Evolutionary conservation across 1,139 yeast genomes (phyloP).

Genomic region (Saccharomyces hybrid): DNA sequence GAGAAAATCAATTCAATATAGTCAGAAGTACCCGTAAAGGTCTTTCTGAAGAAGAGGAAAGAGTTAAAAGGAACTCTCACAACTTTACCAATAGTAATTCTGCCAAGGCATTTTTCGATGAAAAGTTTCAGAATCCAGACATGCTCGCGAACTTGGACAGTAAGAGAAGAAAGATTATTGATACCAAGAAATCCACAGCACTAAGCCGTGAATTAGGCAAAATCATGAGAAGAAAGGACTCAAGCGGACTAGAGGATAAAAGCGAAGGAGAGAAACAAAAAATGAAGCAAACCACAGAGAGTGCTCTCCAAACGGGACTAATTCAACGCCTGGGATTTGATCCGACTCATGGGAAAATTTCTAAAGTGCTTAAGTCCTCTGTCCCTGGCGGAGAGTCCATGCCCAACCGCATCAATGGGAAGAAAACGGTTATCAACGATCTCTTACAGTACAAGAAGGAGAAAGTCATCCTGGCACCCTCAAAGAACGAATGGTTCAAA

Average conservation of each 20-base stretch:
- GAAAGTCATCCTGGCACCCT: constrained; percentile 28
- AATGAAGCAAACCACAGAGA: constrained; percentile 20
- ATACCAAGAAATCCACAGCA: constrained; percentile 19
- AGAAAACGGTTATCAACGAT: constrained; percentile 22
- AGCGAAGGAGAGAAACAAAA: constrained; percentile 7
- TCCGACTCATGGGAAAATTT: constrained; percentile 36
- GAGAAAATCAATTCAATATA: constrained; percentile 12
- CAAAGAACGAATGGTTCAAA: constrained; percentile 25
- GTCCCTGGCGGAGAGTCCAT: constrained; percentile 1
- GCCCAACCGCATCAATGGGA: constrained; percentile 11
- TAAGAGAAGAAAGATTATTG: constrained; percentile 25
- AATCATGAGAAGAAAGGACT: constrained; percentile 7
- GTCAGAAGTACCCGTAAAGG: constrained; percentile 14
- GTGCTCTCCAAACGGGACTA: constrained; percentile 36
- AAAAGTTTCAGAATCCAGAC: constrained; percentile 43
- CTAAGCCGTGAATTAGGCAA: constrained; percentile 15
- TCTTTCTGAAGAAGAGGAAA: constrained; percentile 13
- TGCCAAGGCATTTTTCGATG: constrained; percentile 42
- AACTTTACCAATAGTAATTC: constrained; percentile 36
- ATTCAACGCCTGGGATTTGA: constrained; percentile 44
- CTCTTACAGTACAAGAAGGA: constrained; percentile 31
- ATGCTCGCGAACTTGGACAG: constrained; percentile 32
- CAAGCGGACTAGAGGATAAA: constrained; percentile 2
- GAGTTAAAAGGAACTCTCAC: constrained; percentile 17
- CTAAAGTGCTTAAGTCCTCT: constrained; percentile 11